A percentile compares a stretch with the other conserved stretches of the same genome.
These are phyloP conservation scores for Colletotrichum sp. DNA, from an alignment of 2,329 filamentous ascomycete genomes.

Conservation along the genomic window DNA sequence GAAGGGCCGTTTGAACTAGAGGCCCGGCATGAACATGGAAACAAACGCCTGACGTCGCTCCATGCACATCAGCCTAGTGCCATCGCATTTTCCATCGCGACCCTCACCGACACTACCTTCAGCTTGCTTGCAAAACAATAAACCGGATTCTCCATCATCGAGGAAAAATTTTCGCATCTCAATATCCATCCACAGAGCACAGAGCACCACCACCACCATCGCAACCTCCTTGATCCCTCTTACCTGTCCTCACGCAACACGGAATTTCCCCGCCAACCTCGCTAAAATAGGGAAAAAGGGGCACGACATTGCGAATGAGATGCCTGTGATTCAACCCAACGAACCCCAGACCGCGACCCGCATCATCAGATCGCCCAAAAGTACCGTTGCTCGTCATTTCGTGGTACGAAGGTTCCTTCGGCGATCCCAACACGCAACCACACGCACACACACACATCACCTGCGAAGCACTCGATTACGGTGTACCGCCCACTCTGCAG, in stretches of 20 bases:
- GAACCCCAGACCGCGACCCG: background rate
- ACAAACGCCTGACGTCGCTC: background rate
- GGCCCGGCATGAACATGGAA: background rate
- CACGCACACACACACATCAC: background rate
- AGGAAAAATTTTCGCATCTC: background rate
- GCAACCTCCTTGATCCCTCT: background rate
- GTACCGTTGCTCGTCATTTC: background rate
- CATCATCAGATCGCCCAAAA: background rate
- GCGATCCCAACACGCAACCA: background rate
- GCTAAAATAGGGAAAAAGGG: background rate
- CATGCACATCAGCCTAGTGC: background rate
- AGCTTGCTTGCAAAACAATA: background rate
- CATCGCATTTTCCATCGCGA: background rate
- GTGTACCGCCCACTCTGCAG: background rate
- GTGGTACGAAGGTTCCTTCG: background rate
- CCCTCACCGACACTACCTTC: background rate
- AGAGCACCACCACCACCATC: background rate
- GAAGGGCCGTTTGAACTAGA: conserved; percentile 11
- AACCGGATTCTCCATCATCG: background rate
- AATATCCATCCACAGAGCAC: background rate
- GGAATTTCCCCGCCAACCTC: background rate
- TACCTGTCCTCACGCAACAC: background rate
- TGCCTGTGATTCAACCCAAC: background rate
- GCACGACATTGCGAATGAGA: background rate
- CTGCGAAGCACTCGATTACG: background rate